Base-by-base conservation (phyloP, 345 rosid species). In the Brassica nigra region DNA sequence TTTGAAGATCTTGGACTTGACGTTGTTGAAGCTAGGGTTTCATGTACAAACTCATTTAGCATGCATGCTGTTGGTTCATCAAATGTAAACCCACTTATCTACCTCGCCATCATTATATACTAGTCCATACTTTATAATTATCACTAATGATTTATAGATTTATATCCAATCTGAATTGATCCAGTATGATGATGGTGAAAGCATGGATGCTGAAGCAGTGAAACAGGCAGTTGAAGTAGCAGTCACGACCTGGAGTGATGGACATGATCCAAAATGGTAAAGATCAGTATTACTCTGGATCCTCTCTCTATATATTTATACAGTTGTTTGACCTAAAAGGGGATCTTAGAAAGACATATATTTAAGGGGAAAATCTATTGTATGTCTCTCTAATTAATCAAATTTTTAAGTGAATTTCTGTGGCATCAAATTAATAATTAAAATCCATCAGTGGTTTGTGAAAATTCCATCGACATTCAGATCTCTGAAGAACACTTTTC, bases 21-120 rank as follows among this genome's bases (percentile, higher is more conserved):
- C 34, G 87, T 91, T 54, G 84, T 87, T 67, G 88, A 91, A 68
- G 97, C 92, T 84, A 89, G 90, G 88, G 89, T 83, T 91, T 89
- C 91, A 7, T 87, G 92, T 63, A 75, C 88, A 1, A 85, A 86
- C 31, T 75, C 76, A 5, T 89, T 91, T 79, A 86, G 79, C 54
- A 78, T 89, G 20, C 88, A 87, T 83, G 94, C 90, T 12, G 74
- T 88, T 69, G 87, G 83, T 66, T 81, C 73, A 71, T 81, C 71
- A 82, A 71, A 84, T 76, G 95, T 91, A 82, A 88, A 47, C 69
- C 64, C 54, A 27, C 27, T 29, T 8, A 57, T 54, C 57, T 16
- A 33, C 52, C 30, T 64, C 30, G 8, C 65, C 59, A 28, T 15
- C 71, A n/a, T 67, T 71, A 29, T 23, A 74, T 66, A 57, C 55